phyloP scores from a whole-genome alignment of 2,329 filamentous ascomycete species.

The Verticillium nubilum region DNA sequence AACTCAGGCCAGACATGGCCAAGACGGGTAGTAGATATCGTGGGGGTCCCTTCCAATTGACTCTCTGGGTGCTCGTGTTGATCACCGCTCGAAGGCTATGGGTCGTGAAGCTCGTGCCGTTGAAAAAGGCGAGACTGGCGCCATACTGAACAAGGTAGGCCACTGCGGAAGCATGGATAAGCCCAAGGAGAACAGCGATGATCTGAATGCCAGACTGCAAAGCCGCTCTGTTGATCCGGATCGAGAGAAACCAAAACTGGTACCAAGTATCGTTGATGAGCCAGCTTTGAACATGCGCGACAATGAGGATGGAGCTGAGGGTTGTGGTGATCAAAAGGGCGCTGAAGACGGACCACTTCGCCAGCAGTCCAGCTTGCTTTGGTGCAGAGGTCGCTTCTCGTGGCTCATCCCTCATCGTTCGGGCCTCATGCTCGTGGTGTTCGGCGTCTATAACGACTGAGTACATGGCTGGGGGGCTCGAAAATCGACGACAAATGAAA shows the following conservation, averaged over 20 bases:
- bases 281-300: conserved; percentile 1
- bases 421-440: not conserved
- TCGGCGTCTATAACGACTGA: not conserved
- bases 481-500: not conserved
- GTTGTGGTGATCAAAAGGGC: conserved; percentile 1
- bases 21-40: not conserved
- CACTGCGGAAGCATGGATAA: conserved; percentile 4
- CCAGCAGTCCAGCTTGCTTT: not conserved
- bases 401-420: not conserved
- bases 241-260: conserved; percentile 2
- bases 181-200: not conserved
- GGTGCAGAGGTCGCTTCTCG: not conserved
- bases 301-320: conserved; percentile 5
- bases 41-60: not conserved
- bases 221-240: conserved; percentile 2
- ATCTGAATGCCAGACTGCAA: conserved; percentile 4
- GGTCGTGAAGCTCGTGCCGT: conserved; percentile 1
- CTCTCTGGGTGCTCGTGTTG: conserved; percentile 1
- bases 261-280: conserved; percentile 4
- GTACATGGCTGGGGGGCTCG: not conserved
- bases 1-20: conserved; percentile 1
- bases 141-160: conserved; percentile 5
- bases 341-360: not conserved
- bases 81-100: conserved; percentile 2
- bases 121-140: conserved; percentile 3